Percentiles rank a stretch among this genome's conserved stretches.
Conservation (phyloP, 805 yeast genomes). For the Kuraishia borneana region DNA sequence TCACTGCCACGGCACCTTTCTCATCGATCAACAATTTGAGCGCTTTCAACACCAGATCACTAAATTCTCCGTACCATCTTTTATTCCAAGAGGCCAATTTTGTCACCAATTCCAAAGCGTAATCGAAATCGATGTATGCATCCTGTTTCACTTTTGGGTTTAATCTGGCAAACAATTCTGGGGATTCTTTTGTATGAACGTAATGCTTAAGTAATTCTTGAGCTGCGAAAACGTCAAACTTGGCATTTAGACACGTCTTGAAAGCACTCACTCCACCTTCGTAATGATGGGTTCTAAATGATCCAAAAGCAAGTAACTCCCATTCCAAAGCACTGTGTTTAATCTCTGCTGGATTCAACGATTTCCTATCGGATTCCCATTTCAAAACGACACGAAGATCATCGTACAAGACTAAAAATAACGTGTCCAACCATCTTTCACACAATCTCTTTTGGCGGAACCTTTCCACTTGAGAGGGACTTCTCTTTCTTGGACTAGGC, state of each 20-base stretch:
- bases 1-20: conserved; percentile 28
- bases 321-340: conserved; percentile 61
- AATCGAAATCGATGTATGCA: conserved; percentile 7
- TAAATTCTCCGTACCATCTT: conserved; percentile 53
- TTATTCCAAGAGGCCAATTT: conserved; percentile 49
- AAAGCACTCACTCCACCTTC: conserved; percentile 40
- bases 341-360: conserved; percentile 12
- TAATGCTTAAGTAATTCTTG: conserved; percentile 35
- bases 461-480: conserved; percentile 8
- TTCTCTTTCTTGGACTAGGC: conserved; percentile 8
- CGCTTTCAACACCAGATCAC: conserved; percentile 28
- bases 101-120: conserved; percentile 29
- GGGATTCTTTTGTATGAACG: conserved; percentile 13
- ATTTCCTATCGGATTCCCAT: conserved; percentile 22
- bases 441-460: conserved; percentile 42
- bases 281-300: conserved; percentile 34
- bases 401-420: conserved; percentile 58
- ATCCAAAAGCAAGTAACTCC: conserved; percentile 57
- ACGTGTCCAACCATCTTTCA: conserved; percentile 65
- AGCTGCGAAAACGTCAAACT: conserved; percentile 55
- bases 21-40: conserved; percentile 24
- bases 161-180: conserved; percentile 12
- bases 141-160: conserved; percentile 9
- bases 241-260: conserved; percentile 39
- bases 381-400: conserved; percentile 76